phyloP scores from a whole-genome alignment of 768 basidiomycete genomes.

The Crepidotus variabilis region DNA sequence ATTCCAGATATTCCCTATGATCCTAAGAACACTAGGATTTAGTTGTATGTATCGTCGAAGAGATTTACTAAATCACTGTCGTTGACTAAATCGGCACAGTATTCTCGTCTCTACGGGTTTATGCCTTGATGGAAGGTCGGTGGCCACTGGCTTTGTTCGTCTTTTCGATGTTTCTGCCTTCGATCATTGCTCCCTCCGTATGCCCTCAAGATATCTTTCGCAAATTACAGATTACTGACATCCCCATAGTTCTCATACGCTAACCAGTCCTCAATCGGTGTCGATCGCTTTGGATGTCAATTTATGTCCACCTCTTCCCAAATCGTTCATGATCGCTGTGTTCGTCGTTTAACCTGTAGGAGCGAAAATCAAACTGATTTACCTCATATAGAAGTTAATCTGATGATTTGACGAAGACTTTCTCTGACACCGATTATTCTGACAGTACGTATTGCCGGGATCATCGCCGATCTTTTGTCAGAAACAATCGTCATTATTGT shows the following conservation, averaged over 20 bases:
- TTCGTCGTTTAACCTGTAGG: too few relatives aligned
- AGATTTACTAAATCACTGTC: not conserved
- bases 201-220: not conserved
- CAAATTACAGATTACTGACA: not conserved
- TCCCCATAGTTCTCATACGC: too few relatives aligned
- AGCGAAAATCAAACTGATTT: too few relatives aligned
- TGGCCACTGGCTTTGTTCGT: conserved; percentile 21
- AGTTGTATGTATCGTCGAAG: not conserved
- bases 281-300: too few relatives aligned
- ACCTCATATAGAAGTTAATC: too few relatives aligned
- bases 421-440: too few relatives aligned
- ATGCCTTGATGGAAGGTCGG: conserved; percentile 21
- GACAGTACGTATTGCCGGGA: conserved; percentile 25
- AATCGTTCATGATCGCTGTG: too few relatives aligned
- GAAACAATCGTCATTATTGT: conserved; percentile 26
- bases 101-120: conserved; percentile 26
- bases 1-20: conserved; percentile 28
- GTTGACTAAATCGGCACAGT: conserved; percentile 10
- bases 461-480: conserved; percentile 24
- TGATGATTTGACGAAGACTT: too few relatives aligned
- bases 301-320: too few relatives aligned
- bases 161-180: conserved; percentile 23
- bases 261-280: too few relatives aligned
- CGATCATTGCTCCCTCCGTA: conserved; percentile 23
- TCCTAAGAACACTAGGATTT: conserved; percentile 23